A percentile compares a stretch with the other conserved stretches of the same genome.
Evolutionary conservation across 2,329 filamentous ascomycete genomes (phyloP).

Genomic region (Lecanosticta acicola): DNA sequence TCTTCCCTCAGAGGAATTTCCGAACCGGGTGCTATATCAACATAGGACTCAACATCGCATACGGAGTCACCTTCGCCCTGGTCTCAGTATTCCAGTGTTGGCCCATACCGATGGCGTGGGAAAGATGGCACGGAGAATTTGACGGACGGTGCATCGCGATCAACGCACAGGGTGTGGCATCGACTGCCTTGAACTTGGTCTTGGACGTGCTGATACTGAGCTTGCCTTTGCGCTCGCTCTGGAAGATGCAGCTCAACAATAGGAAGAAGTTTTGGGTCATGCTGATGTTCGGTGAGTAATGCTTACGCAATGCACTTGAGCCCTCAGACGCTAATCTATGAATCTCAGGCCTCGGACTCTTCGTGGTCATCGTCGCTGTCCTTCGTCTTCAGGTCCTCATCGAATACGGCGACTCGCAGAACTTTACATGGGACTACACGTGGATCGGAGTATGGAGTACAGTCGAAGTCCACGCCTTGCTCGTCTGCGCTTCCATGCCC

Average conservation of each 20-base stretch:
- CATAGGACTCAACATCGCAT: constrained; percentile 15
- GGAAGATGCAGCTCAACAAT: constrained; percentile 19
- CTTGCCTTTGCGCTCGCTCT: constrained; percentile 19
- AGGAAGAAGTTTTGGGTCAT: constrained; percentile 20
- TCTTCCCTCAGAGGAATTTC: constrained; percentile 19
- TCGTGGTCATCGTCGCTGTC: constrained; percentile 18
- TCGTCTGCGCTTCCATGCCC: constrained; percentile 16
- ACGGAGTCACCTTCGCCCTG: constrained; percentile 13
- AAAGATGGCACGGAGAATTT: constrained; percentile 12
- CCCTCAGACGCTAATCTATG: too few relatives aligned
- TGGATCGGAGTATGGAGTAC: constrained; percentile 15
- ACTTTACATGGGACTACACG: constrained; percentile 16
- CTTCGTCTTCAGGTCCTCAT: constrained; percentile 18
- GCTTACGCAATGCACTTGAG: too few relatives aligned
- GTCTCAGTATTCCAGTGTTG: constrained; percentile 18
- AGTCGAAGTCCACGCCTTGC: constrained; percentile 12
- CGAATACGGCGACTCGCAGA: constrained; percentile 15
- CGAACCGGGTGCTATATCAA: constrained; percentile 7
- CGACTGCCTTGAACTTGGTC: constrained; percentile 16
- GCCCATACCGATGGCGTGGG: constrained; percentile 14
- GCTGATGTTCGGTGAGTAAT: constrained; percentile 14
- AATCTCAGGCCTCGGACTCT: constrained; percentile 10
- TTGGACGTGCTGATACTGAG: constrained; percentile 20
- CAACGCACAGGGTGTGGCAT: constrained; percentile 19
- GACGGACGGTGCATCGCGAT: constrained; percentile 17